A percentile compares a stretch with the other conserved stretches of the same genome.
These are phyloP conservation scores for Striga hermonthica DNA, from an alignment of 305 asterid species.

Conservation along the genomic window DNA sequence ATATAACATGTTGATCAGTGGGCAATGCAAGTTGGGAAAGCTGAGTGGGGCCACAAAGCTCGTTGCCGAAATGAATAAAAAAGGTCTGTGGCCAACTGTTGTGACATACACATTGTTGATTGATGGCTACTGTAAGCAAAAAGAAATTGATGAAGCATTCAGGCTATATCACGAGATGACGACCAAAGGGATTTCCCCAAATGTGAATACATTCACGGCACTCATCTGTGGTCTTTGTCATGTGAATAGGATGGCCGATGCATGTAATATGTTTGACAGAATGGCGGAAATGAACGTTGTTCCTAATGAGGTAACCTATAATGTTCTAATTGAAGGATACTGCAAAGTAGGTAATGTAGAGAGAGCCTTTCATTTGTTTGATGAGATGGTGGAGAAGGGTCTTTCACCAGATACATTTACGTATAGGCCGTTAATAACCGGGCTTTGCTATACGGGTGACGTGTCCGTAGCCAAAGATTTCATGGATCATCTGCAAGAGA, in stretches of 20 bases:
- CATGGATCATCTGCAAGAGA: constrained; percentile 52
- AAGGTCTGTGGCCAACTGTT: constrained; percentile 63
- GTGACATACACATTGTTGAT: constrained; percentile 83
- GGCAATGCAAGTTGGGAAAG: constrained; percentile 68
- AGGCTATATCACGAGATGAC: constrained; percentile 71
- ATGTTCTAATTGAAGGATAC: constrained; percentile 72
- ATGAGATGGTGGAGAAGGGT: constrained; percentile 69
- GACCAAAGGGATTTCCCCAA: constrained; percentile 68
- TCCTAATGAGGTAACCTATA: constrained; percentile 74
- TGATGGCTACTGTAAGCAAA: constrained; percentile 70
- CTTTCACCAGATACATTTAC: constrained; percentile 80
- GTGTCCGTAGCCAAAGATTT: constrained; percentile 63
- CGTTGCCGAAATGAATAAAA: constrained; percentile 50
- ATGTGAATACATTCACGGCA: constrained; percentile 63
- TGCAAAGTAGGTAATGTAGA: constrained; percentile 53
- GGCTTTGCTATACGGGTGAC: constrained; percentile 63
- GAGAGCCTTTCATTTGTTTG: constrained; percentile 63
- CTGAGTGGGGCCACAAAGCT: constrained; percentile 46
- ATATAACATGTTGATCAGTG: constrained; percentile 68
- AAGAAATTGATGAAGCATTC: constrained; percentile 60
- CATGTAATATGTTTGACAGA: constrained; percentile 45
- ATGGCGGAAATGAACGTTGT: constrained; percentile 57
- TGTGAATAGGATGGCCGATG: constrained; percentile 61
- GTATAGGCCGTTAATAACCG: constrained; percentile 60
- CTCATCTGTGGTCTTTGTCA: constrained; percentile 64